Evolutionary conservation across 805 yeast genomes (phyloP).

Genomic region (Ogataea kodamae): DNA sequence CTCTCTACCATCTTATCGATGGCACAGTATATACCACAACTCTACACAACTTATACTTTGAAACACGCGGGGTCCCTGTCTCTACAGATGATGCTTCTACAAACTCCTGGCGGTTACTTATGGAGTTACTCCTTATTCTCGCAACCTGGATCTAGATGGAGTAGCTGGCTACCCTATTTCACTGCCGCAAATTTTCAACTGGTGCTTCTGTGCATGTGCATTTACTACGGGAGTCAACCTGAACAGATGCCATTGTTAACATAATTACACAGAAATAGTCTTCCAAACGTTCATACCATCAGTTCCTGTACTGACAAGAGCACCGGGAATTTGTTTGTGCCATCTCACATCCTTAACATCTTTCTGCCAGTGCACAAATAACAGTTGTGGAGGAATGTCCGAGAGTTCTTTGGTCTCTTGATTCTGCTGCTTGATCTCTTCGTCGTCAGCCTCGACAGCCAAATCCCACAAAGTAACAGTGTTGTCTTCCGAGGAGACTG

Average conservation of each 20-base stretch:
- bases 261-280: constrained; percentile 77
- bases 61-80: constrained; percentile 81
- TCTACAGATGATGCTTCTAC: constrained; percentile 76
- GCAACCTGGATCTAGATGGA: constrained; percentile 79
- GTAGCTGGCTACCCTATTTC: constrained; percentile 79
- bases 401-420: constrained; percentile 74
- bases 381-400: constrained; percentile 90
- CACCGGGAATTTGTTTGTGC: constrained; percentile 97
- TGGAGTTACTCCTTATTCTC: constrained; percentile 71
- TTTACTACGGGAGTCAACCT: constrained; percentile 37
- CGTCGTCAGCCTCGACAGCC: constrained; percentile 98
- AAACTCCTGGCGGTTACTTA: constrained; percentile 84
- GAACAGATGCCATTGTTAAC: constrained; percentile 5
- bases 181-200: constrained; percentile 71
- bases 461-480: constrained; percentile 97
- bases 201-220: constrained; percentile 55
- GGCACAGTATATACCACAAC: constrained; percentile 77
- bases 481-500: constrained; percentile 94
- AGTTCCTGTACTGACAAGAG: constrained; percentile 89
- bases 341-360: constrained; percentile 97
- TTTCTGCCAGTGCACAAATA: constrained; percentile 97
- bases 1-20: constrained; percentile 60
- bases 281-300: constrained; percentile 96
- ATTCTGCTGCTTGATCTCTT: constrained; percentile 84
- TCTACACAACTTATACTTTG: constrained; percentile 61